A percentile compares a stretch with the other conserved stretches of the same genome.
Evolutionary conservation across 257 asterid species (phyloP).

Genomic region (Plantago ovata): DNA sequence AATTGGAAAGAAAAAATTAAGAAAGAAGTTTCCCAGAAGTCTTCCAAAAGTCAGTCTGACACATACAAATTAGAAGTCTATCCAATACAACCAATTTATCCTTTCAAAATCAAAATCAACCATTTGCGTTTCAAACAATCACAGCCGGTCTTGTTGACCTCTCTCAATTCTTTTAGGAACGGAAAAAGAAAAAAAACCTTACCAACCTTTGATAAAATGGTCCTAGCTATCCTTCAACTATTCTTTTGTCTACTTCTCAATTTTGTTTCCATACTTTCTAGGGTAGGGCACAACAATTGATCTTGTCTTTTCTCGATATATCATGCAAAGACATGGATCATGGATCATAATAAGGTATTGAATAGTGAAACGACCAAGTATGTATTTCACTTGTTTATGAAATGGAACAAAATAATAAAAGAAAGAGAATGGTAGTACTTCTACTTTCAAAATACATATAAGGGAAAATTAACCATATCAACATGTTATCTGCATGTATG

Average conservation of each 20-base stretch:
- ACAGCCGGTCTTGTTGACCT: constrained; percentile 61
- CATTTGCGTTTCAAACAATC: constrained; percentile 47
- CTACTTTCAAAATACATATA: background rate
- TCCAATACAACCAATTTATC: constrained; percentile 21
- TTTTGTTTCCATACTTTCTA: constrained; percentile 28
- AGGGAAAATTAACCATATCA: background rate
- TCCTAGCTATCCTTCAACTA: constrained; percentile 1
- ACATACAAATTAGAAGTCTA: constrained; percentile 11
- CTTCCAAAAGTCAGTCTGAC: constrained; percentile 7
- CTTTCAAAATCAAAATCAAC: background rate
- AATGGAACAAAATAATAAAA: background rate
- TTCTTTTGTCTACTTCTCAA: constrained; percentile 25
- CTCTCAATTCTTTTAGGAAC: constrained; percentile 1
- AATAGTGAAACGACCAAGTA: no score
- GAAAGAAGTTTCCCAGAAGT: constrained; percentile 42
- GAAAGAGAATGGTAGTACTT: background rate
- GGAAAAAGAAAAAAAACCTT: constrained; percentile 19
- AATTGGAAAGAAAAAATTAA: background rate
- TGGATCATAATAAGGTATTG: no score
- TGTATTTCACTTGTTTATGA: background rate
- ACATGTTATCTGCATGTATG: constrained; percentile 8
- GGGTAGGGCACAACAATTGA: no score
- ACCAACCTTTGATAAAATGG: constrained; percentile 20
- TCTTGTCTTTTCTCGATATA: constrained; percentile 10
- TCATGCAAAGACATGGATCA: constrained; percentile 5